Base-by-base conservation (phyloP, 108 stramenopile species). In the Cyclotella sp. region DNA sequence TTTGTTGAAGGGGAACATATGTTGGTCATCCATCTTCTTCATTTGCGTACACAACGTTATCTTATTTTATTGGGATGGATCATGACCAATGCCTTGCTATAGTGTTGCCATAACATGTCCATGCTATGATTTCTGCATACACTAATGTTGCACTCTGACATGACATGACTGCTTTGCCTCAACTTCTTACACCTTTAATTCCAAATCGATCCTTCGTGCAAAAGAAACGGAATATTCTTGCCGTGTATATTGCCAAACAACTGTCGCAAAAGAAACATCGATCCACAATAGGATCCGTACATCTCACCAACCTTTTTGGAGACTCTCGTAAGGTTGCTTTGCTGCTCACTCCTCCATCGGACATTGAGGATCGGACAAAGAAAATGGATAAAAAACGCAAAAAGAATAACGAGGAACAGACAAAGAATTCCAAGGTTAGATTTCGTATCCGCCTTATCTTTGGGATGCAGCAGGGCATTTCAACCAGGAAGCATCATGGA, bases 361-460 rank as follows among this genome's bases (percentile, higher is more conserved):
- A 30, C 10, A 19, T 34, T 0, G 63, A 65, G 11, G 72, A 60
- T 42, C 22, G 26, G 15, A 40, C 45, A 51, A 45, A 64, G 78
- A 68, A 41, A 79, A 52, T 43, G 70, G 67, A 75, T 30, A 69
- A 63, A 43, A 65, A 65, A 40, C 55, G 63, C 24, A 75, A 82
- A 43, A 63, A 46, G 54, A 65, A 54, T 16, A 75, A 76, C 12
- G 67, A 62, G 19, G 68, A 10, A 30, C 70, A 63, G 24, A 28
- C 15, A 34, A 44, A 14, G 15, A 70, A 57, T 39, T 77, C 63
- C 6, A 74, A 62, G 49, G 60, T 77, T 21, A 87, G 85, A 47
- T 95, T 93, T 82, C 87, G 88, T 12, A 82, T 93, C n/a, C 76
- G 89, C 19, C 74, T 95, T 5, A 66, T 87, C 34, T 88, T 95